These are phyloP conservation scores for Eremochloa ophiuroides DNA, from an alignment of 176 grass and related monocot genomes.

Conservation along the genomic window DNA sequence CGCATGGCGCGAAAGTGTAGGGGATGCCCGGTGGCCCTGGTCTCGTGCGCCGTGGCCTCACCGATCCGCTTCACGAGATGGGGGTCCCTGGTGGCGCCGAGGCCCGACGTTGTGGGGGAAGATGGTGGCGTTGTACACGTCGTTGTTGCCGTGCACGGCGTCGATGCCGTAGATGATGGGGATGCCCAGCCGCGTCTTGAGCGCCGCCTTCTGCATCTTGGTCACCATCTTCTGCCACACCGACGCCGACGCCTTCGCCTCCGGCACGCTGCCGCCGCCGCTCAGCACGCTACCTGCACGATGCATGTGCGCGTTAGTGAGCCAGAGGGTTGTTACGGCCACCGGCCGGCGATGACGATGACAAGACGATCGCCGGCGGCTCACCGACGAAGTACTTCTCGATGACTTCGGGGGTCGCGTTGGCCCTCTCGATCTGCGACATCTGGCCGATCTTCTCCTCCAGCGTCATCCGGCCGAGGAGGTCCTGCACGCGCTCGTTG, in stretches of 20 bases:
- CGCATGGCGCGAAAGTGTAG: conserved; percentile 83
- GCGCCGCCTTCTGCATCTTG: conserved; percentile 75
- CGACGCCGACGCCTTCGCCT: conserved; percentile 42
- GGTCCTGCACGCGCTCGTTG: conserved; percentile 50
- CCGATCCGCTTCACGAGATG: conserved; percentile 59
- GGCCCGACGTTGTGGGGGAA: conserved; percentile 90
- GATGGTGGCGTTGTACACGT: conserved; percentile 79
- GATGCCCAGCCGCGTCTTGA: conserved; percentile 81
- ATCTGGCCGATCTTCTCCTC: conserved; percentile 96
- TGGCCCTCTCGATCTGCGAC: conserved; percentile 73
- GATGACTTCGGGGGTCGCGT: conserved; percentile 48
- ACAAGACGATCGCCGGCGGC: not conserved
- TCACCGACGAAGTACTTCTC: conserved; percentile 71
- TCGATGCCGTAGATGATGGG: conserved; percentile 90
- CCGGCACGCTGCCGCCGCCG: conserved; percentile 74
- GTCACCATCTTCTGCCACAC: conserved; percentile 51
- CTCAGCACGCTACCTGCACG: conserved; percentile 75
- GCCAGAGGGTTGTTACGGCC: not conserved
- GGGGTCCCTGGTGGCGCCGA: conserved; percentile 76
- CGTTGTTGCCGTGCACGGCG: conserved; percentile 87
- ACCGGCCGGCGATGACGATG: not conserved
- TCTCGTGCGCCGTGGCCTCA: conserved; percentile 68
- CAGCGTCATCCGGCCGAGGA: conserved; percentile 67
- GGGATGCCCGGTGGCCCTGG: conserved; percentile 77
- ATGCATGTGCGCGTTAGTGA: not conserved